Conservation (phyloP, 495 filamentous ascomycete genomes). For the Immersiella caudata region DNA sequence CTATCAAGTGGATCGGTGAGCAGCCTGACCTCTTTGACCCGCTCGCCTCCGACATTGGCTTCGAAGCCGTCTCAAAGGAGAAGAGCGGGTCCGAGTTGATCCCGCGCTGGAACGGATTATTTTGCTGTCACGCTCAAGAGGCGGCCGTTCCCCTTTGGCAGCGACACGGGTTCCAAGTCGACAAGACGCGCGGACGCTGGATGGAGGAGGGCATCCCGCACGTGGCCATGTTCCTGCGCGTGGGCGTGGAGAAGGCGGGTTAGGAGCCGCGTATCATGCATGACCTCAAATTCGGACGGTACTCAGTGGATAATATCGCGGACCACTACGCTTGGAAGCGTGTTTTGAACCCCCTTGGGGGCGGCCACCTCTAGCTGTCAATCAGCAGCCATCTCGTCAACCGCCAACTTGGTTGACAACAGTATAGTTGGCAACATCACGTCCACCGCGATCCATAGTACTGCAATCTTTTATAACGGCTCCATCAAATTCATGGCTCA, state of each 20-base stretch:
- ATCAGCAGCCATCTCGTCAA: too few species aligned
- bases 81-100: constrained; percentile 31
- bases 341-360: too few species aligned
- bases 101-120: constrained; percentile 66
- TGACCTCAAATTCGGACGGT: background rate
- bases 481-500: background rate
- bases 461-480: background rate
- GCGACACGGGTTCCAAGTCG: constrained; percentile 68
- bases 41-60: constrained; percentile 31
- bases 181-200: constrained; percentile 75
- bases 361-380: too few species aligned
- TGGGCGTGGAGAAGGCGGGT: background rate
- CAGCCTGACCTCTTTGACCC: constrained; percentile 58
- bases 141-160: constrained; percentile 62
- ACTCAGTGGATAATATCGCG: background rate
- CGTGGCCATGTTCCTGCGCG: constrained; percentile 69
- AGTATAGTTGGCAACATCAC: background rate
- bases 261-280: background rate
- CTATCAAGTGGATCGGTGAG: constrained; percentile 61
- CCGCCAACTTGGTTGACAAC: background rate
- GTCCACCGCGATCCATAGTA: background rate
- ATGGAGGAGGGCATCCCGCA: constrained; percentile 83
- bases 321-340: too few species aligned
- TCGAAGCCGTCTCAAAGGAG: background rate
- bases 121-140: constrained; percentile 75